Percentiles rank a stretch among this genome's conserved stretches.
These are phyloP conservation scores for Juglanconis juglandina DNA, from an alignment of 2,329 filamentous ascomycete species.

Conservation along the genomic window DNA sequence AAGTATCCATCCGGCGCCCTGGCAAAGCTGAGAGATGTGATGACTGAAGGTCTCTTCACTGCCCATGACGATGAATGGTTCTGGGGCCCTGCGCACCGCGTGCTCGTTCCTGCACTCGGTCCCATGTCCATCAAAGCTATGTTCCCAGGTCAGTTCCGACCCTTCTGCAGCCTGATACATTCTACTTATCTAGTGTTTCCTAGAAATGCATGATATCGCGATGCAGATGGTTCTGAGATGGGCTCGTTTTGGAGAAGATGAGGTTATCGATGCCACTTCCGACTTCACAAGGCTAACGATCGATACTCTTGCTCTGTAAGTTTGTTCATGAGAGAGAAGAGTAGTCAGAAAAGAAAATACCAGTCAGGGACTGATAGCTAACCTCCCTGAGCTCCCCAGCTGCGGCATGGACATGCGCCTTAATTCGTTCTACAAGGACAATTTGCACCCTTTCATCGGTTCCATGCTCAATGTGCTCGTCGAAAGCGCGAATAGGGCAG, in stretches of 20 bases:
- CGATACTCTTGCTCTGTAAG: not conserved
- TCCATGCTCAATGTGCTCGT: conserved; percentile 14
- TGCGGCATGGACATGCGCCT: conserved; percentile 20
- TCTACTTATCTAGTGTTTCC: not conserved
- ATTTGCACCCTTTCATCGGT: conserved; percentile 15
- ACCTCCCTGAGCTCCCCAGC: not conserved
- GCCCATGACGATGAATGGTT: conserved; percentile 1
- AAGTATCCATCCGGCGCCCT: conserved; percentile 1
- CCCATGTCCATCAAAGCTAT: conserved; percentile 2
- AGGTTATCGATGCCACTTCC: not conserved
- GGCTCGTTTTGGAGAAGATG: conserved; percentile 33
- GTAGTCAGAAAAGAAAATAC: not conserved
- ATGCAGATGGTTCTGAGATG: conserved; percentile 51
- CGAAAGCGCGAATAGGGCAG: conserved; percentile 14
- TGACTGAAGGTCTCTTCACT: not conserved
- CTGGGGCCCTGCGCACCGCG: not conserved
- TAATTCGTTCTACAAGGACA: conserved; percentile 19
- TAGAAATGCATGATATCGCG: conserved; percentile 46
- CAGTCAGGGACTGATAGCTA: not conserved
- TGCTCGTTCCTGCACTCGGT: conserved; percentile 3
- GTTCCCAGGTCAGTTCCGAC: not conserved
- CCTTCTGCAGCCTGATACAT: not conserved
- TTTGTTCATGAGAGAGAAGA: not conserved
- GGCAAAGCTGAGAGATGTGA: not conserved
- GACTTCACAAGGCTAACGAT: not conserved